Base-by-base conservation (phyloP, 805 yeast genomes). In the Candida namnaoensis region DNA sequence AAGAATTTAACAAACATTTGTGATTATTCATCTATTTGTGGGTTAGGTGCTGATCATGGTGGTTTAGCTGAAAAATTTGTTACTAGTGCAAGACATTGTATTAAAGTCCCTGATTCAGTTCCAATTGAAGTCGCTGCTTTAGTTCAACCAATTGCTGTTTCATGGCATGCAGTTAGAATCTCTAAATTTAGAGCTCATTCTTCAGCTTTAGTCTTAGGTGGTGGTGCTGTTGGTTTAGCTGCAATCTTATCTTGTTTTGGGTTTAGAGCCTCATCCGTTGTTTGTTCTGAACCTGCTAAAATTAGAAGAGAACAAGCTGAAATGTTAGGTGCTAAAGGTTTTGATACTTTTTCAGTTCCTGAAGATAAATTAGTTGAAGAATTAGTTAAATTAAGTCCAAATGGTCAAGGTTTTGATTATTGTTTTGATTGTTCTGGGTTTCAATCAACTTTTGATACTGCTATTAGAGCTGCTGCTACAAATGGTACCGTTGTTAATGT, bases 401-500 rank as follows among this genome's bases (percentile, higher is more conserved):
- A 58, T 34, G 63, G 61, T 30, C 61, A 57, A 40, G 81, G 82
- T 2, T 76, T 66, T 46, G 66, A 71, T 44, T 66, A 68, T 40
- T 55, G 76, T 2, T 76, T 65, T 52, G 82, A 76, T 50, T 72
- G 78, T 49, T 71, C 79, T 2, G 82, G 82, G 19, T 58, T 76
- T 9, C 72, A 68, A 40, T 66, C 69, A 8, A 79, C 84, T 11
- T 69, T 74, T 41, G 66, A 66, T 38, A 66, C 80, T 5, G 74
- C 76, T 4, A 54, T 80, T 34, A 63, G 61, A 34, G 74, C 76
- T 5, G 58, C 76, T 8, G 61, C 70, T 1, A 70, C 75, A 6
- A 68, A 74, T 46, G 86, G 86, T 37, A 63, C 66, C 3, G 73
- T 78, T n/a, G 74, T 76, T 28, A 80, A 79, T 56, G 71, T 80